A percentile compares a stretch with the other conserved stretches of the same genome.
These are phyloP conservation scores for Hypomyces rosellus DNA, from an alignment of 2,329 filamentous ascomycete genomes.

Conservation along the genomic window DNA sequence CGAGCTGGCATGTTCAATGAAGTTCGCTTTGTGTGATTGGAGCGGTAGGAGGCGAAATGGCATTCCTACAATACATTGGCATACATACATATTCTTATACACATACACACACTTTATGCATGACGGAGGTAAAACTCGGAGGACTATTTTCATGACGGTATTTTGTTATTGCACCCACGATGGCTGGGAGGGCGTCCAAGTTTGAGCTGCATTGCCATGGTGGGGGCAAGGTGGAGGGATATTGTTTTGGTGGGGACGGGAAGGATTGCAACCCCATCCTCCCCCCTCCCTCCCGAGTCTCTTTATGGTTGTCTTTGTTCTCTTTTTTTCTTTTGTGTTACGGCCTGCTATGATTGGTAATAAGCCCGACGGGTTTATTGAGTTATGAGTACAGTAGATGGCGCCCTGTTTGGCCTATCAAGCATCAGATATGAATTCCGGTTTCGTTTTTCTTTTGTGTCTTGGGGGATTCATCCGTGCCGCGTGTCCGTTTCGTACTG, in stretches of 20 bases:
- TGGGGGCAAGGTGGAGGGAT: too few relatives aligned
- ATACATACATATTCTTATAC: too few relatives aligned
- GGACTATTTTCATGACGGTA: neutral
- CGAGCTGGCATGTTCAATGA: slow-evolving; percentile 71
- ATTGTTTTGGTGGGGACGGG: too few relatives aligned
- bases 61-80: too few relatives aligned
- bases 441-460: too few relatives aligned
- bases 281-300: neutral
- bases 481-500: too few relatives aligned
- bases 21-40: slow-evolving; percentile 49
- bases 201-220: neutral
- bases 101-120: neutral
- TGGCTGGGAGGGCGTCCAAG: neutral
- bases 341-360: neutral
- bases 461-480: too few relatives aligned
- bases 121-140: neutral
- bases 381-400: too few relatives aligned
- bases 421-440: too few relatives aligned
- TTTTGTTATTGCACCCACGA: neutral
- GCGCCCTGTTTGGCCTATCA: too few relatives aligned
- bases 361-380: too few relatives aligned
- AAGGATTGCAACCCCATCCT: neutral
- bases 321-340: neutral
- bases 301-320: neutral
- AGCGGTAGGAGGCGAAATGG: neutral